These are phyloP conservation scores for Rhododendron williamsianum DNA, from an alignment of 148 eudicot species.

Conservation along the genomic window DNA sequence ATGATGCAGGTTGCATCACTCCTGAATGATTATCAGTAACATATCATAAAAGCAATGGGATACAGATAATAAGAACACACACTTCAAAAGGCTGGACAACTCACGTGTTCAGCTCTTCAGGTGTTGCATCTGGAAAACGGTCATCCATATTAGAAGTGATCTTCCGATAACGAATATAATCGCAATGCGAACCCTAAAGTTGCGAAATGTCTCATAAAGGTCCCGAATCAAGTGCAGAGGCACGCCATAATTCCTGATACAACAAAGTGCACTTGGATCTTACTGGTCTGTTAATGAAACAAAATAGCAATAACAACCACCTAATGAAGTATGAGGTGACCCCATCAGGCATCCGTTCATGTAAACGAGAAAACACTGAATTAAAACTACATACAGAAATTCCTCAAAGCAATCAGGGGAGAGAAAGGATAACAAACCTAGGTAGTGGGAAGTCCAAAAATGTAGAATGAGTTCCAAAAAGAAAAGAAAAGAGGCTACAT, in stretches of 20 bases:
- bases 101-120: constrained; percentile 77
- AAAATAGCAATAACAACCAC: neutral
- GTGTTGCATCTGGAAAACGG: constrained; percentile 95
- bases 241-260: constrained; percentile 85
- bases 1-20: constrained; percentile 95
- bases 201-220: constrained; percentile 95
- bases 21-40: constrained; percentile 39
- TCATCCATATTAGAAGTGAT: constrained; percentile 99
- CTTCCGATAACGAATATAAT: constrained; percentile 91
- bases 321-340: neutral
- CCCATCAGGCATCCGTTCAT: neutral
- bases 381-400: neutral
- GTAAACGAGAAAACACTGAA: neutral
- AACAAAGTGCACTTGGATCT: neutral
- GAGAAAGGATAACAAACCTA: neutral
- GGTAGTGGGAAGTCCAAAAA: neutral
- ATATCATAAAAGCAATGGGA: constrained; percentile 10
- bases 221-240: constrained; percentile 96
- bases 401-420: neutral
- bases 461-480: neutral
- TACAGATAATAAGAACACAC: neutral
- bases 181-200: constrained; percentile 88
- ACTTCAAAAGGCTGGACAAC: constrained; percentile 17
- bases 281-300: neutral
- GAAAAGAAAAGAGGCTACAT: neutral